Conservation (phyloP, 257 asterid species). For the Penstemon barbatus region DNA sequence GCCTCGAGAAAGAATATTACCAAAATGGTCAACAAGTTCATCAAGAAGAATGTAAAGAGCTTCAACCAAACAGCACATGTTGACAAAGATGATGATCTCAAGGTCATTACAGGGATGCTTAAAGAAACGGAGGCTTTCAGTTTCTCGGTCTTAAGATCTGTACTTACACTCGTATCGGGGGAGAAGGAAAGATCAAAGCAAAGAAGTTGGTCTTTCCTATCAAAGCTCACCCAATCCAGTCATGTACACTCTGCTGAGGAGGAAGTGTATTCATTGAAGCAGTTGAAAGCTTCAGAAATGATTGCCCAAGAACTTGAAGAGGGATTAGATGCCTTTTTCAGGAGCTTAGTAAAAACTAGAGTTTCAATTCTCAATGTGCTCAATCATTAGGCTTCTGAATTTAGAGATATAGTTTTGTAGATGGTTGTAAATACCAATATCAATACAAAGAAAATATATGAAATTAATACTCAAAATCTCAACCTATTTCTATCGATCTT, state of each 20-base stretch:
- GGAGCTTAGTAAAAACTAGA: constrained; percentile 33
- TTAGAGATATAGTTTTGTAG: too few species aligned
- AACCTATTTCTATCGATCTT: neutral
- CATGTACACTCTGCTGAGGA: constrained; percentile 12
- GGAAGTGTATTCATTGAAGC: constrained; percentile 27
- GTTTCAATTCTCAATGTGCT: constrained; percentile 40
- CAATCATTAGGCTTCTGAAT: constrained; percentile 22
- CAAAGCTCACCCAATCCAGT: constrained; percentile 26
- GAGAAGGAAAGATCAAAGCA: constrained; percentile 31
- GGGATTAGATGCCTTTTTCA: constrained; percentile 33
- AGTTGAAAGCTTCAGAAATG: constrained; percentile 27
- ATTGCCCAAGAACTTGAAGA: constrained; percentile 29
- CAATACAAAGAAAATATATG: neutral
- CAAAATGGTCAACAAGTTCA: constrained; percentile 31
- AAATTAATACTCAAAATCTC: neutral
- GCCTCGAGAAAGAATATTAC: constrained; percentile 32
- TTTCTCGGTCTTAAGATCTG: constrained; percentile 25
- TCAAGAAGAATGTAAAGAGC: constrained; percentile 29
- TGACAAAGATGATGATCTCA: constrained; percentile 15
- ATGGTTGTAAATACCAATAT: too few species aligned
- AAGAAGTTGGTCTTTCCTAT: constrained; percentile 34
- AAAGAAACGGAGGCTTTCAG: constrained; percentile 31
- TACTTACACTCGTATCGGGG: constrained; percentile 29
- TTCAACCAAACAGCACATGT: neutral
- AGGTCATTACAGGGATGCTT: constrained; percentile 18